These are phyloP conservation scores for Pistacia integerrima DNA, from an alignment of 345 rosid species.

Conservation along the genomic window DNA sequence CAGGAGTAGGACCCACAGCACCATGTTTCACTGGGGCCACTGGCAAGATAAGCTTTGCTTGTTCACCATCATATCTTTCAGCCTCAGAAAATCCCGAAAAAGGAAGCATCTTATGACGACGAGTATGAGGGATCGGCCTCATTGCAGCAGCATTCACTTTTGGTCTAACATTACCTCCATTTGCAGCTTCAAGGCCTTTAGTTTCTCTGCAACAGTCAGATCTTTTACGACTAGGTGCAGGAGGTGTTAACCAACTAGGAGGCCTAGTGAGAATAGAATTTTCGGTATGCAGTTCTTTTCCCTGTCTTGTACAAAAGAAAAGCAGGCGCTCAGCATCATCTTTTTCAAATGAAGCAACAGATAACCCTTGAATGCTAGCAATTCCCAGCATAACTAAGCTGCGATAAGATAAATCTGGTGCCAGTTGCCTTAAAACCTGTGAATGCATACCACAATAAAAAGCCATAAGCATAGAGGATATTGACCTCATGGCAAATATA, in stretches of 20 bases:
- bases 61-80: conserved; percentile 79
- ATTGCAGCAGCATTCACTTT: conserved; percentile 70
- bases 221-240: conserved; percentile 77
- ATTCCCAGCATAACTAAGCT: conserved; percentile 91
- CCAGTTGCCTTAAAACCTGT: conserved; percentile 91
- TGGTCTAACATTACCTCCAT: conserved; percentile 51
- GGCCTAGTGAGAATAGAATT: conserved; percentile 38
- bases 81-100: conserved; percentile 71
- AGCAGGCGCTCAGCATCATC: conserved; percentile 94
- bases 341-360: conserved; percentile 97
- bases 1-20: conserved; percentile 50
- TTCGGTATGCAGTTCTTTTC: conserved; percentile 36
- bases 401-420: conserved; percentile 89
- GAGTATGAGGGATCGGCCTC: conserved; percentile 91
- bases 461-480: neutral
- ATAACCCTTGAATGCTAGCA: conserved; percentile 92
- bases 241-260: conserved; percentile 86
- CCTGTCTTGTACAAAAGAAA: conserved; percentile 64
- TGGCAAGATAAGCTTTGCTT: conserved; percentile 60
- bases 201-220: conserved; percentile 52
- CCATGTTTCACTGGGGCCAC: conserved; percentile 66
- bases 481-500: neutral
- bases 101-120: conserved; percentile 75
- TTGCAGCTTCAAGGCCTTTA: conserved; percentile 51
- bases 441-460: conserved; percentile 24